A percentile compares a stretch with the other conserved stretches of the same genome.
phyloP scores from a whole-genome alignment of 768 basidiomycete species.

The Trametes sanguinea region DNA sequence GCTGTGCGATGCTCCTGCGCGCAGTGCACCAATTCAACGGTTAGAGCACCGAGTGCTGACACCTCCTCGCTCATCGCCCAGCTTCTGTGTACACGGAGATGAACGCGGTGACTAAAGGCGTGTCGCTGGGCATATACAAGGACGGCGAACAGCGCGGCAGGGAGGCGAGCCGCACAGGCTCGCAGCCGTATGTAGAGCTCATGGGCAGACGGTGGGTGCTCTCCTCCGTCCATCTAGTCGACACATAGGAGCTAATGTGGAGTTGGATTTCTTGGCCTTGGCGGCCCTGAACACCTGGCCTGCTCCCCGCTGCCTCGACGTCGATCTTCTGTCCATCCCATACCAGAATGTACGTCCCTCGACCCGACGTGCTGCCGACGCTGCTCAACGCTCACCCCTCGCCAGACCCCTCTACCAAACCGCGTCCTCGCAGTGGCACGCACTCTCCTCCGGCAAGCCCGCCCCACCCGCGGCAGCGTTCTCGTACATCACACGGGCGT shows the following conservation, averaged over 20 bases:
- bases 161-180: conserved; percentile 55
- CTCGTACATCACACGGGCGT: conserved; percentile 77
- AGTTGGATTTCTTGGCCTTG: background rate
- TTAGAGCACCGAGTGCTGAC: conserved; percentile 10
- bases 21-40: conserved; percentile 6
- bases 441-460: conserved; percentile 70
- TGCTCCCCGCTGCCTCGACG: background rate
- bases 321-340: background rate
- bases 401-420: conserved; percentile 79
- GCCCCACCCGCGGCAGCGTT: conserved; percentile 75
- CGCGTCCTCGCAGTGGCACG: conserved; percentile 72
- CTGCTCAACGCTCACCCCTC: conserved; percentile 1
- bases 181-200: conserved; percentile 84
- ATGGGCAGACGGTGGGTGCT: conserved; percentile 70
- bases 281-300: background rate
- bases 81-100: conserved; percentile 94
- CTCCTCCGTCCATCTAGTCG: background rate
- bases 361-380: background rate
- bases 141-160: conserved; percentile 52
- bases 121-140: conserved; percentile 78
- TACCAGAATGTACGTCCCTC: conserved; percentile 17
- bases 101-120: conserved; percentile 85
- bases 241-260: conserved; percentile 8
- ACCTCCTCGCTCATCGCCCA: conserved; percentile 33
- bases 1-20: conserved; percentile 17